A percentile compares a stretch with the other conserved stretches of the same genome.
Evolutionary conservation across 2,329 filamentous ascomycete genomes (phyloP).

Genomic region (Dothistroma pini): DNA sequence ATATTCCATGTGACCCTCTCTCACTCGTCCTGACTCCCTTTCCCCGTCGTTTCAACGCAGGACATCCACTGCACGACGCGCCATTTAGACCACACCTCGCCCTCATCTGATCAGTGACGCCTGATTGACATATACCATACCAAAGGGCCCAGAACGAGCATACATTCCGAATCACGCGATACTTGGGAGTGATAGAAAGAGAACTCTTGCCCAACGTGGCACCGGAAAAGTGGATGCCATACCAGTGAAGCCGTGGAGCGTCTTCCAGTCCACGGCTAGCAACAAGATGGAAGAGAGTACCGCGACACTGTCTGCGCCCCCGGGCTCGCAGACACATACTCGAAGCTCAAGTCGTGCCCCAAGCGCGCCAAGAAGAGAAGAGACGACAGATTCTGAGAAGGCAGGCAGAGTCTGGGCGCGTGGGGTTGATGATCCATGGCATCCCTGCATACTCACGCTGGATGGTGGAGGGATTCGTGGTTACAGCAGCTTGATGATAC

Average conservation of each 20-base stretch:
- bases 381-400: constrained; percentile 38
- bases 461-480: constrained; percentile 52
- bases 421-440: constrained; percentile 45
- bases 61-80: not conserved
- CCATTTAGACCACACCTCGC: constrained; percentile 4
- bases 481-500: constrained; percentile 49
- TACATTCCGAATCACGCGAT: not conserved
- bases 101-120: constrained; percentile 9
- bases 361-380: constrained; percentile 27
- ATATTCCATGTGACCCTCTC: constrained; percentile 18
- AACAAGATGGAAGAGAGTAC: constrained; percentile 24
- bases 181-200: constrained; percentile 2
- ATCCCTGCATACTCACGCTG: constrained; percentile 46
- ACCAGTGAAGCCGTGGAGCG: constrained; percentile 32
- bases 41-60: constrained; percentile 6
- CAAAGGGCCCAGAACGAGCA: not conserved
- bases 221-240: constrained; percentile 34
- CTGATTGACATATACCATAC: not conserved
- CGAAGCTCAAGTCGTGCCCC: constrained; percentile 27
- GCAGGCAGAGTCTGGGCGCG: constrained; percentile 44
- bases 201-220: constrained; percentile 15
- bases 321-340: constrained; percentile 18
- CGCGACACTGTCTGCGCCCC: constrained; percentile 19
- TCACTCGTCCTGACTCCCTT: constrained; percentile 10
- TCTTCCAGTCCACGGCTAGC: constrained; percentile 22